These are phyloP conservation scores for Fusarium zealandicum DNA, from an alignment of 2,329 filamentous ascomycete genomes.

Conservation along the genomic window DNA sequence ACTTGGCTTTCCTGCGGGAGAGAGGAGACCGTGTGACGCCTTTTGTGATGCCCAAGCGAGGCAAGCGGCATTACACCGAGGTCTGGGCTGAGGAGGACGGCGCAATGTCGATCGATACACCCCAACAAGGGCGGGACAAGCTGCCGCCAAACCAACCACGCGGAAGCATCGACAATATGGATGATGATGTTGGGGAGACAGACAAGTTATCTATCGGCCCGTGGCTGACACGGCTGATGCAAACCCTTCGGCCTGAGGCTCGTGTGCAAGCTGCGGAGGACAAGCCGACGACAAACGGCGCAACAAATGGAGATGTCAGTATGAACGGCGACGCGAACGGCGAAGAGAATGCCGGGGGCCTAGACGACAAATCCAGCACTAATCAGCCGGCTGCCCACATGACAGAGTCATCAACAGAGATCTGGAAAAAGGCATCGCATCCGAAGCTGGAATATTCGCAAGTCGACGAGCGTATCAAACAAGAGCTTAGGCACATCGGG, in stretches of 20 bases:
- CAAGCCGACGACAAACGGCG: conserved; percentile 60
- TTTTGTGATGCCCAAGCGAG: conserved; percentile 85
- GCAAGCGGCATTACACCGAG: conserved; percentile 85
- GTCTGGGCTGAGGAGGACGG: conserved; percentile 96
- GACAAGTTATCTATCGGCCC: conserved; percentile 90
- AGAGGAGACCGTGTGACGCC: conserved; percentile 83
- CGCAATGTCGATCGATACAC: conserved; percentile 73
- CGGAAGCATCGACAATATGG: conserved; percentile 85
- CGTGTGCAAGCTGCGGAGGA: conserved; percentile 64
- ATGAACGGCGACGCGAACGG: conserved; percentile 58
- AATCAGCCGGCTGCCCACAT: conserved; percentile 78
- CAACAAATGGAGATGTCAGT: conserved; percentile 61
- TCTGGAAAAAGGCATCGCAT: conserved; percentile 80
- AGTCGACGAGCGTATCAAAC: conserved; percentile 88
- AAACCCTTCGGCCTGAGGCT: conserved; percentile 80
- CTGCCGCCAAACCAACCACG: conserved; percentile 82
- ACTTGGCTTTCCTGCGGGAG: conserved; percentile 90
- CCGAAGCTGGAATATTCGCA: conserved; percentile 83
- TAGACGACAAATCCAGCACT: conserved; percentile 49
- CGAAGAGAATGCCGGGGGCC: conserved; percentile 45
- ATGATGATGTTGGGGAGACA: conserved; percentile 84
- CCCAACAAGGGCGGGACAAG: conserved; percentile 67
- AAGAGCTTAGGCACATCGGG: conserved; percentile 89
- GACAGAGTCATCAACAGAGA: conserved; percentile 75
- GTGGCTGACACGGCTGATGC: conserved; percentile 80